Base-by-base conservation (phyloP, 495 filamentous ascomycete genomes). In the Lentithecium fluviatile region DNA sequence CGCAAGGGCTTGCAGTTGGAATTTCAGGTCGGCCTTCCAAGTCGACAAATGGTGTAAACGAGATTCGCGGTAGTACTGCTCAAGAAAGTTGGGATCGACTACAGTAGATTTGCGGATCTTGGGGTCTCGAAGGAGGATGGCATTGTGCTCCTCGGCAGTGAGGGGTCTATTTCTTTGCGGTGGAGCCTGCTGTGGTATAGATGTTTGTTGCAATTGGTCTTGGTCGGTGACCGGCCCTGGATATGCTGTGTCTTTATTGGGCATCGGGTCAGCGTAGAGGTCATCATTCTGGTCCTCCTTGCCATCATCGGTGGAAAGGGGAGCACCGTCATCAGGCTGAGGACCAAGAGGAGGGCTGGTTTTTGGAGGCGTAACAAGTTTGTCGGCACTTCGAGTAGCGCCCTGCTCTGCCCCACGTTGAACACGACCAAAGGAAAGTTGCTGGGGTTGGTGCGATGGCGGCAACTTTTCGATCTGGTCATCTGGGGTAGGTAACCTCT, bases 21-120 rank as follows among this genome's bases (percentile, higher is more conserved):
- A 84, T 71, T 96, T 97, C 11, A 98, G 73, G 43, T 96, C 87
- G 0, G 92, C 87, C 79, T 96, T 97, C 94, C 93, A 96, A 10
- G 86, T 89, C 1, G 94, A 97, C 0, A 98, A 77, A 69, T 98
- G 92, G 73, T 98, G 94, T 15, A 98, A 80, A 6, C 94, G 86
- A 37, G 91, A 96, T 71, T 97, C 90, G 54, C 87, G 85, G 66
- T 97, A 97, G 70, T 88, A 98, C 65, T 96, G 91, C 54, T 92
- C 88, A 1, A 98, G 75, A 55, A 98, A 98, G 40, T 92, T 86
- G 0, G 94, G 92, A 57, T 97, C 93, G 10, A 86, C 88, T 13
- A 88, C 90, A 25, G 90, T 93, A 0, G 90, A 89, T 58, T 92
- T 89, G 37, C 87, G 81, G 65, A 95, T 89, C 23, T 84, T 81